A percentile compares a stretch with the other conserved stretches of the same genome.
phyloP scores from a whole-genome alignment of 2,329 filamentous ascomycete genomes.

The Aspergillus sp. region DNA sequence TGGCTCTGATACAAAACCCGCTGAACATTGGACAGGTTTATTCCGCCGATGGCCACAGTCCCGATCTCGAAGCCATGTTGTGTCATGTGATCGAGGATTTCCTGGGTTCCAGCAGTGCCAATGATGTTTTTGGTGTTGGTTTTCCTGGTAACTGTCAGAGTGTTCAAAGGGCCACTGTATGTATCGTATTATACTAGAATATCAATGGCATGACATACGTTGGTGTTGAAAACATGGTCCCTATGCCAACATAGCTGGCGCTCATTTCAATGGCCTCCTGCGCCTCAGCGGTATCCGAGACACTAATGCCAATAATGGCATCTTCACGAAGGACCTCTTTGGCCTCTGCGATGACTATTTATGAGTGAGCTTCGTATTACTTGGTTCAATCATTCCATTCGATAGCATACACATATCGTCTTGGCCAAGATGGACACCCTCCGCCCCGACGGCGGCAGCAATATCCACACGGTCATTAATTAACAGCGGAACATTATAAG shows the following conservation, averaged over 20 bases:
- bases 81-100: conserved; percentile 56
- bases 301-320: conserved; percentile 82
- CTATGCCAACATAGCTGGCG: conserved; percentile 87
- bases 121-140: conserved; percentile 78
- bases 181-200: conserved; percentile 5
- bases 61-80: conserved; percentile 34
- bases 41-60: conserved; percentile 76
- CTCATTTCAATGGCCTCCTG: conserved; percentile 61
- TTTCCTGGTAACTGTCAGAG: conserved; percentile 48
- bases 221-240: conserved; percentile 76
- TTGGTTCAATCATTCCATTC: neutral
- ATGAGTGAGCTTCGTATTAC: neutral
- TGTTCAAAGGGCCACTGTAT: neutral
- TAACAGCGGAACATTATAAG: conserved; percentile 65
- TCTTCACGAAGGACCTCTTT: conserved; percentile 63
- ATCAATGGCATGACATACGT: conserved; percentile 47
- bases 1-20: conserved; percentile 64
- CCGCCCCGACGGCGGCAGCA: conserved; percentile 72
- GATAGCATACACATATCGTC: conserved; percentile 69
- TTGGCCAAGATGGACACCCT: conserved; percentile 91
- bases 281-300: conserved; percentile 67
- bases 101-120: conserved; percentile 61
- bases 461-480: conserved; percentile 94
- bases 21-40: conserved; percentile 68
- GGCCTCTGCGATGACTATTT: conserved; percentile 53